Evolutionary conservation across 2,329 filamentous ascomycete species (phyloP).

Genomic region (Cladobotryum mycophilum): DNA sequence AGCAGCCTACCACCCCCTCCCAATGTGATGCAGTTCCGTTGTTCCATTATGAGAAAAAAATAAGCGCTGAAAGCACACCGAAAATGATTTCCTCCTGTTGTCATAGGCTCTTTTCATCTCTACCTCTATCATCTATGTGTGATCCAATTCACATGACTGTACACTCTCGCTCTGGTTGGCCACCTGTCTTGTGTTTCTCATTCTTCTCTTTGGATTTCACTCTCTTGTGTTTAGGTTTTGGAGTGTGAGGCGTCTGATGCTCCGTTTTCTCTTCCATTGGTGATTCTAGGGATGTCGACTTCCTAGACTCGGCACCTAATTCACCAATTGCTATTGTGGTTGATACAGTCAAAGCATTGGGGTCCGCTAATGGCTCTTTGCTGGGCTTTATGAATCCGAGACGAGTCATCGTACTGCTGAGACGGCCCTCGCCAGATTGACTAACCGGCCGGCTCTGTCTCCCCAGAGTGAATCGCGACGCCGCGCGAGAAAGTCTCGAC

Average conservation of each 20-base stretch:
- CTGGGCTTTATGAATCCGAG: slow-evolving; percentile 46
- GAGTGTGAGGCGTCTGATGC: slow-evolving; percentile 12
- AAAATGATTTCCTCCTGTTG: neutral
- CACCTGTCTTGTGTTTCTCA: slow-evolving; percentile 28
- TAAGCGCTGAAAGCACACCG: neutral
- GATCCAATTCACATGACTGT: slow-evolving; percentile 36
- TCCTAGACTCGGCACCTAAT: slow-evolving; percentile 19
- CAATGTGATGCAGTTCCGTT: neutral
- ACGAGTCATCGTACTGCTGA: slow-evolving; percentile 53
- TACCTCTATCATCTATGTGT: neutral
- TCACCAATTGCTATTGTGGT: slow-evolving; percentile 21
- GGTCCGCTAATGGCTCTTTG: slow-evolving; percentile 37
- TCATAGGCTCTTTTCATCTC: neutral
- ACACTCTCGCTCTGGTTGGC: slow-evolving; percentile 43
- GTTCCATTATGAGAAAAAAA: neutral
- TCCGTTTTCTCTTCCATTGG: slow-evolving; percentile 8
- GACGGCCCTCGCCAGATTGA: slow-evolving; percentile 51
- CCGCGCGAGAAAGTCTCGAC: slow-evolving; percentile 51
- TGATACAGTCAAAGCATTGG: slow-evolving; percentile 19
- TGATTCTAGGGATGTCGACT: neutral
- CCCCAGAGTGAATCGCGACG: slow-evolving; percentile 46
- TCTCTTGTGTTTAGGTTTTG: slow-evolving; percentile 29
- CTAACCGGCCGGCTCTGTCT: slow-evolving; percentile 50
- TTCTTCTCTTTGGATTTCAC: slow-evolving; percentile 34
- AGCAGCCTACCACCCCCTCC: neutral